phyloP scores from a whole-genome alignment of 2,329 filamentous ascomycete species.

The Aspergillus sp. region DNA sequence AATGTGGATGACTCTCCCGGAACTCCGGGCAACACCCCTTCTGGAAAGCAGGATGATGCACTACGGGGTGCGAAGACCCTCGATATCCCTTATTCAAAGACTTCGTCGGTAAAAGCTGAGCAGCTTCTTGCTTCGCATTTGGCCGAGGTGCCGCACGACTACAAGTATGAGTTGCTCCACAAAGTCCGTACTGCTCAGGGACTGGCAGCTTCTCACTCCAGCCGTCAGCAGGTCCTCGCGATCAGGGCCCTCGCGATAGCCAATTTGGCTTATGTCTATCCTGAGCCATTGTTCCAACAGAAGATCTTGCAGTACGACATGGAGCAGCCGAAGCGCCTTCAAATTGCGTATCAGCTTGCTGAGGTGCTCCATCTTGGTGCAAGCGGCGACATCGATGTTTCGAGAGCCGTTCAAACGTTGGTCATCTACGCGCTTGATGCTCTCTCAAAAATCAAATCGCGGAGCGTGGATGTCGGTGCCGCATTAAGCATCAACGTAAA shows the following conservation, averaged over 20 bases:
- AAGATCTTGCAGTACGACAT: constrained; percentile 79
- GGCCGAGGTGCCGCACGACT: constrained; percentile 58
- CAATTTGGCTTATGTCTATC: constrained; percentile 83
- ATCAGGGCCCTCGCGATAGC: constrained; percentile 78
- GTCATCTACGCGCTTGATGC: constrained; percentile 75
- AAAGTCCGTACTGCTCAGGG: constrained; percentile 77
- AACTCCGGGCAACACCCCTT: constrained; percentile 35
- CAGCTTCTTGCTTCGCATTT: constrained; percentile 36
- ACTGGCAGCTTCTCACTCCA: constrained; percentile 54
- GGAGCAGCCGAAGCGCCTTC: constrained; percentile 79
- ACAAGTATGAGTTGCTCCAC: constrained; percentile 76
- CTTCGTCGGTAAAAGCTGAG: constrained; percentile 32
- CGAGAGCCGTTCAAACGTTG: constrained; percentile 69
- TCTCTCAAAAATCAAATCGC: constrained; percentile 68
- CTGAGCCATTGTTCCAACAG: constrained; percentile 72
- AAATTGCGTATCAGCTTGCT: constrained; percentile 83
- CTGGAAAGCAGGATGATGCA: constrained; percentile 26
- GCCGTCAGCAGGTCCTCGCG: constrained; percentile 66
- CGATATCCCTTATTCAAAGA: constrained; percentile 50
- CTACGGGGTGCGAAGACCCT: constrained; percentile 44
- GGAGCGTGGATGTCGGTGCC: constrained; percentile 71
- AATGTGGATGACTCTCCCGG: constrained; percentile 42
- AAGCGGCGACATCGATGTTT: constrained; percentile 57
- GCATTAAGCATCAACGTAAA: constrained; percentile 95
- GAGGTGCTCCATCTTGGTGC: constrained; percentile 80